phyloP scores from a whole-genome alignment of 192 early-diverging fungal species.

The Podila horticola region DNA sequence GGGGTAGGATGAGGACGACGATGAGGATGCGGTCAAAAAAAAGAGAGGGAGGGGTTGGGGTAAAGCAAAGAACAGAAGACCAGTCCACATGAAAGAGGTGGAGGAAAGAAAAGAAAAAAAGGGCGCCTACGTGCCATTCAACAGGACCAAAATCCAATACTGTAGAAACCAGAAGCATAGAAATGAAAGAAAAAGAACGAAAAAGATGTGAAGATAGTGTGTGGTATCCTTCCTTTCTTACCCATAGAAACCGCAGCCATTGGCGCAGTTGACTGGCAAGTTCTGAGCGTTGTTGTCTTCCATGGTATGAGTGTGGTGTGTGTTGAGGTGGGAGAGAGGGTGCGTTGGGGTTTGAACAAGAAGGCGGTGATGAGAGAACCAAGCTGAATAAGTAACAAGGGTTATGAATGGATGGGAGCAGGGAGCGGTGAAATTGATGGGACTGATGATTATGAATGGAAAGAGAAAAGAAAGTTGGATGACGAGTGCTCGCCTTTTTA shows the following conservation, averaged over 20 bases:
- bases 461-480: not conserved
- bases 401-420: not conserved
- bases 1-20: too few species aligned
- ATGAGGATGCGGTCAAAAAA: too few species aligned
- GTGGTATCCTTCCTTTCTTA: conserved; percentile 19
- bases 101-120: too few species aligned
- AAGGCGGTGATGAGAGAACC: not conserved
- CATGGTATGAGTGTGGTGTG: conserved; percentile 52
- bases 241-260: conserved; percentile 82
- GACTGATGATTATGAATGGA: not conserved
- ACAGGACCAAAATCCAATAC: not conserved
- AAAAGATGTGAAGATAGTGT: not conserved
- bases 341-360: not conserved
- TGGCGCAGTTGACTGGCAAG: conserved; percentile 67
- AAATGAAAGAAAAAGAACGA: not conserved
- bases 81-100: too few species aligned
- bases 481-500: not conserved
- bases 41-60: too few species aligned
- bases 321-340: not conserved
- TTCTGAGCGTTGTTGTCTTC: conserved; percentile 75
- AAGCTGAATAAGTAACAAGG: too few species aligned
- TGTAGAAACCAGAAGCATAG: not conserved
- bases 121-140: too few species aligned
- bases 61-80: too few species aligned
- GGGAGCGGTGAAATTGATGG: not conserved